Evolutionary conservation across 106 monocot genomes (phyloP).

Genomic region (Dioscorea dumetorum): DNA sequence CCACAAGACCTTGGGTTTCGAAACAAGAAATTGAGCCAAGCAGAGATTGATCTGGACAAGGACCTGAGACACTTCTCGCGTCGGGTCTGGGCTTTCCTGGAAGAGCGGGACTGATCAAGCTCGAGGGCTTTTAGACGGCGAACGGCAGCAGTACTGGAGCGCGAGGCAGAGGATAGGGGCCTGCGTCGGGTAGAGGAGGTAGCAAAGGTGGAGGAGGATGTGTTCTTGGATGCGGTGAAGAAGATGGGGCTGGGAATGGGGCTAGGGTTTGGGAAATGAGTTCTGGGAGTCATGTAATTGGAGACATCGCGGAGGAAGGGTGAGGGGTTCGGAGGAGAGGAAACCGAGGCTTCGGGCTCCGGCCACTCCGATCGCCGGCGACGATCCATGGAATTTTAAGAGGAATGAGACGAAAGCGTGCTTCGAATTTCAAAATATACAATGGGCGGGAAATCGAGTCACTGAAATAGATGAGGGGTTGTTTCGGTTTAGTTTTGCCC

Average conservation of each 20-base stretch:
- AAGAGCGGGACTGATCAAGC: slow-evolving; percentile 47
- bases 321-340: slow-evolving; percentile 5
- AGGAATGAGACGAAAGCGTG: not conserved
- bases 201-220: slow-evolving; percentile 16
- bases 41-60: slow-evolving; percentile 20
- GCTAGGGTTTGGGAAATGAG: slow-evolving; percentile 12
- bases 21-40: slow-evolving; percentile 54
- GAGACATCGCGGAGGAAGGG: slow-evolving; percentile 34
- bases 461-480: too few species aligned
- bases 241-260: slow-evolving; percentile 23
- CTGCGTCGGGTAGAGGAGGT: slow-evolving; percentile 4
- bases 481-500: too few species aligned
- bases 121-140: slow-evolving; percentile 43
- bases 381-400: slow-evolving; percentile 2
- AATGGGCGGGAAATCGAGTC: not conserved
- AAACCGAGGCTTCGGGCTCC: not conserved
- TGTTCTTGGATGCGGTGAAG: slow-evolving; percentile 39
- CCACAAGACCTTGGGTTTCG: slow-evolving; percentile 29
- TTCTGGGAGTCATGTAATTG: slow-evolving; percentile 40
- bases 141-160: not conserved
- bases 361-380: slow-evolving; percentile 11
- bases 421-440: not conserved
- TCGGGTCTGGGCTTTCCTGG: slow-evolving; percentile 21
- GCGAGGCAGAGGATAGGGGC: not conserved
- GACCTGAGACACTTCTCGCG: slow-evolving; percentile 20